Evolutionary conservation across 2,329 filamentous ascomycete genomes (phyloP).

Genomic region (Hortaea werneckii): DNA sequence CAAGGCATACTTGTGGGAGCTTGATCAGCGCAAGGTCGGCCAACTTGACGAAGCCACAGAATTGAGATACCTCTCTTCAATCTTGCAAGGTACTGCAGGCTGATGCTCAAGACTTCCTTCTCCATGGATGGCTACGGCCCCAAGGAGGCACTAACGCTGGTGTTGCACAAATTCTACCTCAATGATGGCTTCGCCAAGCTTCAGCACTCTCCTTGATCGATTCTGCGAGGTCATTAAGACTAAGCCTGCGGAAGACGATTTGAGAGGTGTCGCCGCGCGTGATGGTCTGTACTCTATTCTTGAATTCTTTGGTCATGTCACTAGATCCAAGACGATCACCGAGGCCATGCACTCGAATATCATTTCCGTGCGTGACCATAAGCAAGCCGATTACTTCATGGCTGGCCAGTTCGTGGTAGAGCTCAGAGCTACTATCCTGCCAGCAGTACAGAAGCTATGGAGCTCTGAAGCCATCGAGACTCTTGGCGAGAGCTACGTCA

Average conservation of each 20-base stretch:
- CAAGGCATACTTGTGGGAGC: slow-evolving; percentile 36
- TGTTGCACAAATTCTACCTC: slow-evolving; percentile 80
- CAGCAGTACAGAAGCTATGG: slow-evolving; percentile 71
- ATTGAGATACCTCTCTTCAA: slow-evolving; percentile 14
- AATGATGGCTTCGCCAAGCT: slow-evolving; percentile 64
- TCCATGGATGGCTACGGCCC: slow-evolving; percentile 15
- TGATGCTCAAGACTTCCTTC: slow-evolving; percentile 17
- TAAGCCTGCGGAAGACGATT: slow-evolving; percentile 32
- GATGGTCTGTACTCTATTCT: slow-evolving; percentile 66
- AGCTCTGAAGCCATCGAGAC: slow-evolving; percentile 75
- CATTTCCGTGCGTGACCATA: slow-evolving; percentile 34
- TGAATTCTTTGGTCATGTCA: slow-evolving; percentile 66
- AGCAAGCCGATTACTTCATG: slow-evolving; percentile 50
- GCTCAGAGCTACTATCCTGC: slow-evolving; percentile 68
- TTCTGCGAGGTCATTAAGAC: slow-evolving; percentile 18
- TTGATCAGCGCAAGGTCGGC: slow-evolving; percentile 15
- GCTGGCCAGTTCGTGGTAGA: slow-evolving; percentile 76
- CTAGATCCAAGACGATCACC: slow-evolving; percentile 67
- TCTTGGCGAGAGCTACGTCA: slow-evolving; percentile 63
- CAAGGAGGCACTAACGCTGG: slow-evolving; percentile 48
- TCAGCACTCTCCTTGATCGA: slow-evolving; percentile 38
- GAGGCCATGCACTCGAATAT: slow-evolving; percentile 60
- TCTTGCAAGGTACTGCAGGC: slow-evolving; percentile 14
- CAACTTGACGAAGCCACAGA: slow-evolving; percentile 12
- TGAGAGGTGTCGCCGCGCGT: slow-evolving; percentile 6